Base-by-base conservation (phyloP, 306 rosid genomes). In the Cucurbita pepo region DNA sequence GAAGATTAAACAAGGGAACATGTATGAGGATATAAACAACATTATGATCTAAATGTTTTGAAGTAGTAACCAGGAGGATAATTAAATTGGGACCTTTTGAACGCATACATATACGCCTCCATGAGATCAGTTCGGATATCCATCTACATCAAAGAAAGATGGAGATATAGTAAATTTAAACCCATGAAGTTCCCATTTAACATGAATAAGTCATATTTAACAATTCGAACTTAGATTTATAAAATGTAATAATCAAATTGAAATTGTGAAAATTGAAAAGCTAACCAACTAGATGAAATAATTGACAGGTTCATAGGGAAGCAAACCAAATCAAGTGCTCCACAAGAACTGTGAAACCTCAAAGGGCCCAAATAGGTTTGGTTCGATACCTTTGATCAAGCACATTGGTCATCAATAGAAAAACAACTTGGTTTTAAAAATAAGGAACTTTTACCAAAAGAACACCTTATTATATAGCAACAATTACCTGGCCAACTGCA, bases 51-150 rank as follows among this genome's bases (percentile, higher is more conserved):
- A 36, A 78, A 75, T 47, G 40, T 41, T 30, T 52, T 57, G 51
- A 43, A 58, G 58, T n/a, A 66, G 52, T 60, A 52, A 14, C 66
- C 56, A 72, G 76, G 67, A 74, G 50, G 40, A 43, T 73, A 80
- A 43, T 56, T 44, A 53, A 25, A 56, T 76, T 52, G 40, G 50
- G 77, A 95, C 99, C 97, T 91, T 84, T 88, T 91, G 81, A 95
- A 91, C 9, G 97, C 96, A 79, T 95, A 95, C 79, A 95, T 76
- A 82, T 95, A 96, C 30, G 99, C 92, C 75, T 95, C 99, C 97
- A 95, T 91, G 79, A 95, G 97, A 88, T 91, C 99, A 77, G 90
- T 84, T 78, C 91, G 80, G 80, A 95, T 83, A 86, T 95, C 99
- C 92, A 95, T 86, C 99, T 95, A 74, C 80, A 76, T 43, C 77